Percentiles rank a stretch among this genome's conserved stretches.
Evolutionary conservation across 139 green algal species (phyloP).

Genomic region (Chlorella sp.): DNA sequence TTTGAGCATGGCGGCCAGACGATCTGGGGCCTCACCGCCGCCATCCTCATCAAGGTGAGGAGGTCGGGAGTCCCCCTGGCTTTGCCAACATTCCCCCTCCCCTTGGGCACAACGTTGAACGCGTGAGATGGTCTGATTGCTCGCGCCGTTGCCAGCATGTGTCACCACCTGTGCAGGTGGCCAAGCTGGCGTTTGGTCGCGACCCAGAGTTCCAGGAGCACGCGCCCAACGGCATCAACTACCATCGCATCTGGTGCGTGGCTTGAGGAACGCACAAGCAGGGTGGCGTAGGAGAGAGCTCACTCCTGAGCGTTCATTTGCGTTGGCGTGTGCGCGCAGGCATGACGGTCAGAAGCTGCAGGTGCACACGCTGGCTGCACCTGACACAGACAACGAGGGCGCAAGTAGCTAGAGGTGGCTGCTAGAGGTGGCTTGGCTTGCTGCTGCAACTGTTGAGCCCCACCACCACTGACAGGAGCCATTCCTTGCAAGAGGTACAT

Average conservation of each 20-base stretch:
- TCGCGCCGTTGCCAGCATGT: background rate
- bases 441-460: too few species aligned
- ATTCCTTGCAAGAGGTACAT: too few species aligned
- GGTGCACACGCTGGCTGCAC: background rate
- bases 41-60: slow-evolving; percentile 39
- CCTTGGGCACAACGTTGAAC: background rate
- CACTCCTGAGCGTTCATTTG: background rate
- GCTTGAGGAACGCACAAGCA: background rate
- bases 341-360: background rate
- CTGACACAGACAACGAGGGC: too few species aligned
- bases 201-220: background rate
- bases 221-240: background rate
- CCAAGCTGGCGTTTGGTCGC: background rate
- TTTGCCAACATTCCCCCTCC: too few species aligned
- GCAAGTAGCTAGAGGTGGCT: too few species aligned
- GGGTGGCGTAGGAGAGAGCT: background rate
- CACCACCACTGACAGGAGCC: too few species aligned
- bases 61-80: too few species aligned
- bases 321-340: background rate
- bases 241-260: background rate
- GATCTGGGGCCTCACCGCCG: slow-evolving; percentile 63
- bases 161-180: background rate
- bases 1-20: slow-evolving; percentile 18
- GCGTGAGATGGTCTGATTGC: background rate
- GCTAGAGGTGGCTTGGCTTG: too few species aligned